Evolutionary conservation across 106 monocot genomes (phyloP).

Genomic region (Iris macrosiphon): DNA sequence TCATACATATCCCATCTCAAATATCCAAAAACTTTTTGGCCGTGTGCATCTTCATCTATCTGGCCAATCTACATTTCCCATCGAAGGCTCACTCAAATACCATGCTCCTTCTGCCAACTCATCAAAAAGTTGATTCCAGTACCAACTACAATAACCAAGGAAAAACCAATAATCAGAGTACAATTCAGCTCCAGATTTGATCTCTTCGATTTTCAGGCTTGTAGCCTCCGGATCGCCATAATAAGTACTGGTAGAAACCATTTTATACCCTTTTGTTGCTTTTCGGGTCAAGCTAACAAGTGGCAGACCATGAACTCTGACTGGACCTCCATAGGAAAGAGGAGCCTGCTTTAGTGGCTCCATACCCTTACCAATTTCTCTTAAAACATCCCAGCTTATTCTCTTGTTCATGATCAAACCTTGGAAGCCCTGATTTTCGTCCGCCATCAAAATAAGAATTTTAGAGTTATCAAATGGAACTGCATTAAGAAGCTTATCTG

Average conservation of each 20-base stretch:
- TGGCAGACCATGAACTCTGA: slow-evolving; percentile 37
- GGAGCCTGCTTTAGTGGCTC: slow-evolving; percentile 43
- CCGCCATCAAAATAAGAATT: slow-evolving; percentile 53
- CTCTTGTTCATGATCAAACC: slow-evolving; percentile 81
- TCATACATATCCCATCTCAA: no score
- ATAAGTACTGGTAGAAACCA: slow-evolving; percentile 41
- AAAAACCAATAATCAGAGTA: slow-evolving; percentile 67
- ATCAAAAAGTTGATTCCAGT: slow-evolving; percentile 63
- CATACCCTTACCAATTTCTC: slow-evolving; percentile 25
- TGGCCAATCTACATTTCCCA: slow-evolving; percentile 43
- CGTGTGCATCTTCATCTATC: slow-evolving; percentile 26
- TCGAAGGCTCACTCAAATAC: slow-evolving; percentile 24
- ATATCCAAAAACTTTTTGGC: no score
- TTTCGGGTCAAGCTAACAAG: slow-evolving; percentile 63
- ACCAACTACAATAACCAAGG: slow-evolving; percentile 70
- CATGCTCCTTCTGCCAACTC: slow-evolving; percentile 71
- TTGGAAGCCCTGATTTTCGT: slow-evolving; percentile 41
- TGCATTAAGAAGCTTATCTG: slow-evolving; percentile 47
- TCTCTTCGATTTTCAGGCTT: slow-evolving; percentile 25
- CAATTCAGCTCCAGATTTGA: slow-evolving; percentile 40
- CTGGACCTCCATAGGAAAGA: slow-evolving; percentile 79
- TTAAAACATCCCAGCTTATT: slow-evolving; percentile 60
- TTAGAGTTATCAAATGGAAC: slow-evolving; percentile 61
- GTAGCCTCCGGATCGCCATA: slow-evolving; percentile 61
- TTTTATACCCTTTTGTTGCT: slow-evolving; percentile 31